Evolutionary conservation across 2,329 filamentous ascomycete genomes (phyloP), one percentile per base, ranked within the genome.

Genomic region (Diplodia intermedia): DNA sequence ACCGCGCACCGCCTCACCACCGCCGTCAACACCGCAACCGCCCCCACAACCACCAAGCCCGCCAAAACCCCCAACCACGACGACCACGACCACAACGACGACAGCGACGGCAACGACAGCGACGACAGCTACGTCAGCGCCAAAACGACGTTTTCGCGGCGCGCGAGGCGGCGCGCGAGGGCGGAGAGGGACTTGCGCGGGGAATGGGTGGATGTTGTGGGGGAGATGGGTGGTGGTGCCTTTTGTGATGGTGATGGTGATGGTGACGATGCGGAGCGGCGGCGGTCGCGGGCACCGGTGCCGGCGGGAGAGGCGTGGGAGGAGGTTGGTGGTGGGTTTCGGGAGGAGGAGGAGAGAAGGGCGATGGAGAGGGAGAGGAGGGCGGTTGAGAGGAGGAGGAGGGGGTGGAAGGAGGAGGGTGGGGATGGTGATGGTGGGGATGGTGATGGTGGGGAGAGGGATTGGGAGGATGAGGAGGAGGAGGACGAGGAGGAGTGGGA

Each of bases 81-180:
- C 33, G 1, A 18, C 9, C 8, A 11, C 7, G 31, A 33, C 6
- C 5, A 33, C 18, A 23, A 4, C 29, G 33, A 26, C 33, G 7
- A 23, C 20, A 5, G 15, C 29, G n/a, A 15, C 9, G n/a, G 11
- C 8, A 9, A 38, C 20, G 20, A 4, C 23, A 9, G 23, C 14
- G 2, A 11, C 55, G 36, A 20, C 11, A 57, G 33, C 54, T 36
- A 57, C 20, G 54, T 7, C n/a, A 40, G 36, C 31, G 55, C 55
- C 20, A 47, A 60, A 14, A 60, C 55, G 36, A 60, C 55, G 23
- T 38, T 38, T 20, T 26, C 55, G 54, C 31, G 54, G 9, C 54
- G 54, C 36, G 76, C 76, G 62, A 49, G 78, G 65, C 76, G 77
- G 73, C 76, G 75, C 50, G 60, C 77, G 68, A 73, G 75, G 2